phyloP scores from a whole-genome alignment of 176 grass and related monocot genomes.

The Phyllostachys edulis region DNA sequence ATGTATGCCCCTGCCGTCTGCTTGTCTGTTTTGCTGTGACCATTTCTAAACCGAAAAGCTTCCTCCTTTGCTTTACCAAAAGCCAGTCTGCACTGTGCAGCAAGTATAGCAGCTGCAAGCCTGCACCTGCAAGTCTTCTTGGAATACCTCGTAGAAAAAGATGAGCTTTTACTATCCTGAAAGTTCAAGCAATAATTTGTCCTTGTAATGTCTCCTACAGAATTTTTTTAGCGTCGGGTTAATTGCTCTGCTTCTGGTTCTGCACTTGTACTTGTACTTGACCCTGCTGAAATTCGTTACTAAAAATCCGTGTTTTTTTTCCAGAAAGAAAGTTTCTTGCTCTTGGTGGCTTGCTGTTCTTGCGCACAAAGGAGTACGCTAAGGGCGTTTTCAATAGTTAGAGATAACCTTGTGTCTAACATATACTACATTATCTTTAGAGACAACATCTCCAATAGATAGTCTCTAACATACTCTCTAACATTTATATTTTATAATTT shows the following conservation, averaged over 20 bases:
- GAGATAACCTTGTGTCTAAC: no score
- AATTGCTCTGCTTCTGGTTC: background rate
- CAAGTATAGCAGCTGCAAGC: background rate
- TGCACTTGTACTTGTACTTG: background rate
- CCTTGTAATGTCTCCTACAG: background rate
- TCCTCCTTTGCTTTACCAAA: background rate
- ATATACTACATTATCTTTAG: no score
- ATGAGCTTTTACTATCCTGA: background rate
- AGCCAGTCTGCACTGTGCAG: conserved; percentile 2
- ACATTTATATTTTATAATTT: no score
- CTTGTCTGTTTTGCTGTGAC: background rate
- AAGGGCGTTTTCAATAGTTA: no score
- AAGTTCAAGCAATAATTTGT: background rate
- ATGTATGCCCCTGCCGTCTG: background rate
- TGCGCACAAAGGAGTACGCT: background rate
- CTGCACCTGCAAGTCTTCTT: background rate
- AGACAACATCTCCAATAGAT: no score
- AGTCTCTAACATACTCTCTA: no score
- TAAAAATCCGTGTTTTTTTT: background rate
- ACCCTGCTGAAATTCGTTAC: background rate
- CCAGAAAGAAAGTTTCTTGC: background rate
- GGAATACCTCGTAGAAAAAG: background rate
- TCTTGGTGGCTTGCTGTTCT: conserved; percentile 19
- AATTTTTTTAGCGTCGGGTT: background rate
- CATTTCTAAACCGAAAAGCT: background rate